phyloP scores from a whole-genome alignment of 441 rosid species.

The Dalechampia spathulata region DNA sequence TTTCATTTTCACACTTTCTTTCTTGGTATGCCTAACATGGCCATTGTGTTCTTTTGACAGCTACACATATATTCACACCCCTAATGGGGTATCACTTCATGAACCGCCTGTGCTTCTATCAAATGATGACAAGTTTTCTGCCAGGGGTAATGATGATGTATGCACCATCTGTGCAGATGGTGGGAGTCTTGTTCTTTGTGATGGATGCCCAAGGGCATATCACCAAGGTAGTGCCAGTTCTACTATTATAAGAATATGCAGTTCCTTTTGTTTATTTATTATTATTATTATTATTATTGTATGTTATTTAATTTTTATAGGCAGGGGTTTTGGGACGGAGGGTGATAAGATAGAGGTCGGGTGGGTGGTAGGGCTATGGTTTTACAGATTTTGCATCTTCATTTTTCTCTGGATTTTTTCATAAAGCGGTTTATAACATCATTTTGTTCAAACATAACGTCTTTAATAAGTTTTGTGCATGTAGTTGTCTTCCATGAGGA shows the following conservation, averaged over 20 bases:
- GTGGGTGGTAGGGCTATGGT: not conserved
- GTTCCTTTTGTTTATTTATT: not conserved
- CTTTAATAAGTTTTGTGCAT: too few species aligned
- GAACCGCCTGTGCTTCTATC: slow-evolving; percentile 88
- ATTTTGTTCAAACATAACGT: not conserved
- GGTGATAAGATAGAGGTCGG: not conserved
- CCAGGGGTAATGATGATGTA: slow-evolving; percentile 70
- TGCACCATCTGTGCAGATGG: slow-evolving; percentile 92
- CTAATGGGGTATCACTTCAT: slow-evolving; percentile 95
- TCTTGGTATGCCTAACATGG: not conserved
- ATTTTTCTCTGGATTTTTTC: not conserved
- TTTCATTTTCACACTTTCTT: not conserved
- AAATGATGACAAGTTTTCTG: slow-evolving; percentile 62
- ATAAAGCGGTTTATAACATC: not conserved
- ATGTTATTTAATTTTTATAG: too few species aligned
- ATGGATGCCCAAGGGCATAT: slow-evolving; percentile 98
- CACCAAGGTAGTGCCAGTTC: slow-evolving; percentile 60
- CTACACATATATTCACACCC: slow-evolving; percentile 82
- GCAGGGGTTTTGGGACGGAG: not conserved
- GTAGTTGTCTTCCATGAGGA: too few species aligned
- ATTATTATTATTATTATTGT: too few species aligned
- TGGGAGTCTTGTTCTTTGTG: slow-evolving; percentile 67
- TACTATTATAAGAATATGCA: slow-evolving; percentile 1
- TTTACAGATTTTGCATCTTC: not conserved
- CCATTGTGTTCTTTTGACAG: slow-evolving; percentile 36